phyloP scores from a whole-genome alignment of 2,329 filamentous ascomycete species.

The Hirsutella thompsonii region DNA sequence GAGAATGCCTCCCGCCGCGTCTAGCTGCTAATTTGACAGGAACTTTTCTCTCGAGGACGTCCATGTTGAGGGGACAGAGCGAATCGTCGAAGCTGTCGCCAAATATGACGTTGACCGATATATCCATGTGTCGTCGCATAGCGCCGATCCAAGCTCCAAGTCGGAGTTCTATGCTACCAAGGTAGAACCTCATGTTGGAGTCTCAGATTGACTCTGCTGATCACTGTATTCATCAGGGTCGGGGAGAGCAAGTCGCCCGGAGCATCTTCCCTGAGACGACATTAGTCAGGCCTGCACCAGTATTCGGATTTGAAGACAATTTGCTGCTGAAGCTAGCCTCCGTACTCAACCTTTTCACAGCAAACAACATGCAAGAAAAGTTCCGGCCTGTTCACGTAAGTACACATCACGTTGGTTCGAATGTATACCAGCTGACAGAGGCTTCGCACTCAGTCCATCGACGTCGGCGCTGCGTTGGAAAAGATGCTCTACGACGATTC shows the following conservation, averaged over 20 bases:
- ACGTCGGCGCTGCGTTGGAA: constrained; percentile 82
- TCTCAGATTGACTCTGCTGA: not conserved
- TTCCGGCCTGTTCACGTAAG: constrained; percentile 83
- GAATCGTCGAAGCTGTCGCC: constrained; percentile 85
- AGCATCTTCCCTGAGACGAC: constrained; percentile 94
- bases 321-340: constrained; percentile 77
- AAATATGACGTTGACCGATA: constrained; percentile 98
- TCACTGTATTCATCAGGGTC: constrained; percentile 34
- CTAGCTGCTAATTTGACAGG: constrained; percentile 32
- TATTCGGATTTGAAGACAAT: constrained; percentile 92
- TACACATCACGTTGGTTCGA: constrained; percentile 1
- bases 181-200: constrained; percentile 26
- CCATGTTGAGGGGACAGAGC: constrained; percentile 81
- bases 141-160: constrained; percentile 64
- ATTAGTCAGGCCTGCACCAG: constrained; percentile 82
- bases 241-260: constrained; percentile 71
- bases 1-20: not conserved
- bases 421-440: not conserved
- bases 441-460: constrained; percentile 51
- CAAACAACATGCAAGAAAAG: constrained; percentile 87
- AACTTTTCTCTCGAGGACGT: constrained; percentile 92
- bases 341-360: constrained; percentile 69
- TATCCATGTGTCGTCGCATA: constrained; percentile 94
- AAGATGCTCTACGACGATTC: constrained; percentile 81
- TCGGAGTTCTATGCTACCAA: constrained; percentile 91